A percentile compares a stretch with the other conserved stretches of the same genome.
phyloP scores from a whole-genome alignment of 2,329 filamentous ascomycete genomes.

The Aspergillus pseudotamarii region DNA sequence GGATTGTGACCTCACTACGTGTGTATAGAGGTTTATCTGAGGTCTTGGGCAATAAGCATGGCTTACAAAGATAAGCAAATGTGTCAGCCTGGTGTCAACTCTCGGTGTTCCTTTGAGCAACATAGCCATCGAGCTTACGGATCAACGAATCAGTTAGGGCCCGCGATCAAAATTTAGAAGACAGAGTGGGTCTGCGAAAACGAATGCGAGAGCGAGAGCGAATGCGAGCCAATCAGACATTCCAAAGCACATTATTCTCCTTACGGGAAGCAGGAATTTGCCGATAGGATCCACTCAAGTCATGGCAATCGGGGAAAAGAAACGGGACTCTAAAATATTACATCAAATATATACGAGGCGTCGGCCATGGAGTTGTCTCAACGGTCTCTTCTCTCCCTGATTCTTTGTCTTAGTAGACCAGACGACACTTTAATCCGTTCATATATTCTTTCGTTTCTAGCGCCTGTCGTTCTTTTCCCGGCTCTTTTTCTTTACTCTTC shows the following conservation, averaged over 20 bases:
- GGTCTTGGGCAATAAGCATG: background rate
- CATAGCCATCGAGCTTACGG: background rate
- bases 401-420: background rate
- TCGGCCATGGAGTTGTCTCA: background rate
- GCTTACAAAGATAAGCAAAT: background rate
- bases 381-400: background rate
- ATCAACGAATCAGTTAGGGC: background rate
- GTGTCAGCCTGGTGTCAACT: background rate
- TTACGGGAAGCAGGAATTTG: background rate
- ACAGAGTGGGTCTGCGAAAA: conserved; percentile 22
- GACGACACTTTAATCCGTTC: background rate
- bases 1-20: too few species aligned
- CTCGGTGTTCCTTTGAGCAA: background rate
- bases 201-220: conserved; percentile 31
- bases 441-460: background rate
- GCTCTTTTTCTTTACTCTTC: background rate
- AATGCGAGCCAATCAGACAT: conserved; percentile 18
- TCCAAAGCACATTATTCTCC: background rate
- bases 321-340: conserved; percentile 12
- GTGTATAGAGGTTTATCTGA: background rate
- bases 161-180: background rate
- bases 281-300: background rate
- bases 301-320: background rate
- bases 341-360: background rate
- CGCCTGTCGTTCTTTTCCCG: background rate